These are phyloP conservation scores for Centaurea solstitialis DNA, from an alignment of 129 eudicot species.

Conservation along the genomic window DNA sequence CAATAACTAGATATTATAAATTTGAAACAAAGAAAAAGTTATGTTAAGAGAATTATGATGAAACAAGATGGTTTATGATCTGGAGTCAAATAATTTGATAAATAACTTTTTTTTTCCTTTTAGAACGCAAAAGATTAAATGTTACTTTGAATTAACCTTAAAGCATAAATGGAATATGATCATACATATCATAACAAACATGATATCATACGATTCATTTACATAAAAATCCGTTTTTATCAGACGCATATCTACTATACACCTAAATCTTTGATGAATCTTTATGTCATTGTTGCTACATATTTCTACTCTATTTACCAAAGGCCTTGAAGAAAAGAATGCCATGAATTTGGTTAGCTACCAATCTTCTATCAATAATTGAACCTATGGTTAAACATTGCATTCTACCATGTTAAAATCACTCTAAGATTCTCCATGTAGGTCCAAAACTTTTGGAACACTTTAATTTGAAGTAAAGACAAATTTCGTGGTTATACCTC, in stretches of 20 bases:
- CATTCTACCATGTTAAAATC: not conserved
- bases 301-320: not conserved
- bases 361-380: not conserved
- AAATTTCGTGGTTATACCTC: not conserved
- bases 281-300: not conserved
- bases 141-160: not conserved
- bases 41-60: not conserved
- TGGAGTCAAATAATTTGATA: not conserved
- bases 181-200: not conserved
- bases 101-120: too few species aligned
- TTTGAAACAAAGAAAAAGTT: not conserved
- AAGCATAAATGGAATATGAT: not conserved
- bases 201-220: not conserved
- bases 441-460: not conserved
- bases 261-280: not conserved
- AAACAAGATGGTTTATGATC: not conserved
- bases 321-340: not conserved
- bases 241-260: not conserved
- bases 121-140: not conserved
- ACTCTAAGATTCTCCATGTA: not conserved
- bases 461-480: not conserved
- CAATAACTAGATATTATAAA: not conserved
- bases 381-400: not conserved
- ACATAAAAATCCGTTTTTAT: not conserved
- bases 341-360: not conserved